Evolutionary conservation across 1,284 basidiomycete genomes (phyloP).

Genomic region (Pisolithus thermaeus): DNA sequence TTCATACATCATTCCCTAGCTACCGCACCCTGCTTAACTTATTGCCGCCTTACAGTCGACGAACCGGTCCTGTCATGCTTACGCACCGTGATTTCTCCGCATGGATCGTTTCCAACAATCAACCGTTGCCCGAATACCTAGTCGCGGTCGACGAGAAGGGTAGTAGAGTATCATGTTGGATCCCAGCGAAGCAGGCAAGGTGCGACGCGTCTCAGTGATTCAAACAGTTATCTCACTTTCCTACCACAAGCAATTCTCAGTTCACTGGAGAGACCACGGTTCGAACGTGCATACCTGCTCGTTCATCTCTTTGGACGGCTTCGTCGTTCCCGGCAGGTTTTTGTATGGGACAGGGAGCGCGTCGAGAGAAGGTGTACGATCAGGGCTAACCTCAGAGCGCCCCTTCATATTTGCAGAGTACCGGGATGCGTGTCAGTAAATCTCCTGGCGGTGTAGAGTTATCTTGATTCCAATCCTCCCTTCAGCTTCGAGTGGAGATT

Average conservation of each 20-base stretch:
- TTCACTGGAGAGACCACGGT: conserved; percentile 59
- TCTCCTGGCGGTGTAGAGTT: neutral
- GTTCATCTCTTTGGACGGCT: conserved; percentile 56
- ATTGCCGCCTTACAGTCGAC: conserved; percentile 3
- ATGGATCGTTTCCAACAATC: conserved; percentile 51
- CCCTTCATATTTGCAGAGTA: conserved; percentile 52
- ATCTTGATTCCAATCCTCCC: conserved; percentile 2
- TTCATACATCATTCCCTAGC: conserved; percentile 3
- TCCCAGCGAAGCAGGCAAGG: conserved; percentile 53
- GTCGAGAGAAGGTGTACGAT: conserved; percentile 40
- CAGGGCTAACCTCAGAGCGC: conserved; percentile 40
- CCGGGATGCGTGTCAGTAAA: conserved; percentile 22
- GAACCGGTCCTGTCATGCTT: conserved; percentile 35
- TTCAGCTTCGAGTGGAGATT: conserved; percentile 13
- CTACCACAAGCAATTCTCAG: conserved; percentile 41
- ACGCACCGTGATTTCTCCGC: conserved; percentile 57
- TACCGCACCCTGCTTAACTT: neutral
- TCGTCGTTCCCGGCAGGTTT: conserved; percentile 53
- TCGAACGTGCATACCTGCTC: conserved; percentile 45
- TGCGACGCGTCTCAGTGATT: conserved; percentile 19
- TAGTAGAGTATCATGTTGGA: conserved; percentile 56
- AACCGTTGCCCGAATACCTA: conserved; percentile 46
- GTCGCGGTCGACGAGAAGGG: conserved; percentile 37
- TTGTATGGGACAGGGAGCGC: conserved; percentile 48
- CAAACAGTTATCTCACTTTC: conserved; percentile 1